Base-by-base conservation (phyloP, 176 grass and related monocot genomes). In the Tuctoria greenei region DNA sequence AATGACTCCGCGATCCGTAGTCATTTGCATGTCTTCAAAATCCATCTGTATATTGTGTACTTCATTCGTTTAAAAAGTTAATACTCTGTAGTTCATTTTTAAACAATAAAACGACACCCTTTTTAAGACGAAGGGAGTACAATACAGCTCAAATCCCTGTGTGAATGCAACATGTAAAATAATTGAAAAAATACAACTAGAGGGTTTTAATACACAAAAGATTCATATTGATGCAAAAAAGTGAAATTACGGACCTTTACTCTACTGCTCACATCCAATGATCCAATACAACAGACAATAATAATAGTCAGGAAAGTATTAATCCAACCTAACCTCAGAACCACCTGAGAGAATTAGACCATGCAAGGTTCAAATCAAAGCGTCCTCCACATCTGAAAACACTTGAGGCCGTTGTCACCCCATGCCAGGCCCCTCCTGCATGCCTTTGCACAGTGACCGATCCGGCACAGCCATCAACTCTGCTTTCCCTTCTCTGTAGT, bases 281-380 rank as follows among this genome's bases (percentile, higher is more conserved):
- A 31, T 31, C 31, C 49, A 42, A 42, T 10, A 7, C 40, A 72
- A 23, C 69, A 55, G 54, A 28, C 17, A 71, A 42, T 42, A 3
- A 46, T 20, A 31, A 31, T 20, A 31, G 3, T 31, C 17, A 37
- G 46, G 28, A 23, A 54, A 11, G 18, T 49, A n/a, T n/a, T n/a
- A 78, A 56, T 67, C 36, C 5, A 42, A 42, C 21, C 21, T 7
- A 74, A 77, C 20, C 40, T 21, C 21, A 67, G 28, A 55, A 57
- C 13, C 36, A 64, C 44, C 28, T 39, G n/a, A 39, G 2, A 38
- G 43, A 64, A 76, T 31, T 17, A 24, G 36, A 41, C 51, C 2
- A n/a, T n/a, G n/a, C n/a, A 41, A 8, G 52, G 7, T 39, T 73
- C 36, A 41, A 73, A 73, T 73, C 52, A 40, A 4, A 73, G n/a